These are phyloP conservation scores for Albizia julibrissin DNA, from an alignment of 306 rosid genomes.

Conservation along the genomic window DNA sequence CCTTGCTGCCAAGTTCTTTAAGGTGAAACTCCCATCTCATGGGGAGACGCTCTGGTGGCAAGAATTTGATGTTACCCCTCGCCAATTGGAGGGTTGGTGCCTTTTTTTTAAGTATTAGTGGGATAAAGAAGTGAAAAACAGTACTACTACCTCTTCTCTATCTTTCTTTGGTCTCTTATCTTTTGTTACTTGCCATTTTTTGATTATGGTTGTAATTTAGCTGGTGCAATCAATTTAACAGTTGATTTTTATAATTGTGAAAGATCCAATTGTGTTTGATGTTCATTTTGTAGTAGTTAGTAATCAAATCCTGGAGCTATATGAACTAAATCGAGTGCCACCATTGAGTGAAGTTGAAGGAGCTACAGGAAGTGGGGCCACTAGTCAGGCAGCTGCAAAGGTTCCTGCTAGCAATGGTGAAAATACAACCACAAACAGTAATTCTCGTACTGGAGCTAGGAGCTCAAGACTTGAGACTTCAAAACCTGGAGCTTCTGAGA, in stretches of 20 bases:
- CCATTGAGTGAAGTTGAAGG: conserved; percentile 72
- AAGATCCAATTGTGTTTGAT: conserved; percentile 29
- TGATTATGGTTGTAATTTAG: conserved; percentile 5
- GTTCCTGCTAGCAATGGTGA: conserved; percentile 63
- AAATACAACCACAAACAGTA: conserved; percentile 46
- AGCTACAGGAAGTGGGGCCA: conserved; percentile 51
- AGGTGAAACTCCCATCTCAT: conserved; percentile 94
- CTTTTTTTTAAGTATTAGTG: conserved; percentile 50
- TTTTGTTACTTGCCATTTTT: conserved; percentile 11
- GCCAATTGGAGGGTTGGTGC: conserved; percentile 99
- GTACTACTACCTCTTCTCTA: conserved; percentile 37
- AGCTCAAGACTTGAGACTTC: conserved; percentile 51
- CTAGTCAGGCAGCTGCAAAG: conserved; percentile 49
- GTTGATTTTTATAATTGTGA: neutral
- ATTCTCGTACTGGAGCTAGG: conserved; percentile 55
- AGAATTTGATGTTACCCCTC: conserved; percentile 97
- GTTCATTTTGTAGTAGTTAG: conserved; percentile 80
- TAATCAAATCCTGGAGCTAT: conserved; percentile 94
- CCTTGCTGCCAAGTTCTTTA: conserved; percentile 96
- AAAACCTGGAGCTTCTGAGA: conserved; percentile 62
- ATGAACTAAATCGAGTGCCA: conserved; percentile 81
- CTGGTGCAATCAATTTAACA: conserved; percentile 1
- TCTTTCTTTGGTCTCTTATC: conserved; percentile 14
- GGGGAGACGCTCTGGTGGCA: conserved; percentile 99
- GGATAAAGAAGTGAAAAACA: conserved; percentile 39